A percentile compares a stretch with the other conserved stretches of the same genome.
phyloP scores from a whole-genome alignment of 352 stramenopile species.

The Phytophthora ohioensis region DNA sequence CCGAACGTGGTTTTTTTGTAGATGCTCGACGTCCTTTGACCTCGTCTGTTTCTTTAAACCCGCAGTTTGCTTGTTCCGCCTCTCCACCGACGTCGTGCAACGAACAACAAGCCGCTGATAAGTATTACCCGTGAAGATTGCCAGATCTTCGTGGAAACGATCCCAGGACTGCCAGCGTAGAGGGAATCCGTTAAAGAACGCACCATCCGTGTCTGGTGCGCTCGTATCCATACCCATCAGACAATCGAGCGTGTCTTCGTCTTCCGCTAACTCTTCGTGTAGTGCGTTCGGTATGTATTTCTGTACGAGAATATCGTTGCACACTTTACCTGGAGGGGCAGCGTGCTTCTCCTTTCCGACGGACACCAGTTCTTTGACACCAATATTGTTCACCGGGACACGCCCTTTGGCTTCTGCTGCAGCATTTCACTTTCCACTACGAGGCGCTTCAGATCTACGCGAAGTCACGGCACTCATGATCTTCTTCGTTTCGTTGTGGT shows the following conservation, averaged over 20 bases:
- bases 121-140: background rate
- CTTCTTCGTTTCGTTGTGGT: background rate
- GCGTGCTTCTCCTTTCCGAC: too few relatives aligned
- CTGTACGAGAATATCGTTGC: too few relatives aligned
- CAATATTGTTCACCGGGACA: too few relatives aligned
- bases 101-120: constrained; percentile 7
- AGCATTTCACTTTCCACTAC: background rate
- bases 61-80: constrained; percentile 3
- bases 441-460: too few relatives aligned
- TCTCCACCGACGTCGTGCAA: background rate
- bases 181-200: constrained; percentile 4
- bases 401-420: too few relatives aligned
- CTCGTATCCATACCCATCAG: constrained; percentile 1
- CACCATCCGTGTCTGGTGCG: background rate
- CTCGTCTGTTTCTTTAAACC: background rate
- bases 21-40: background rate
- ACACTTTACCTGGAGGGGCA: too few relatives aligned
- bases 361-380: too few relatives aligned
- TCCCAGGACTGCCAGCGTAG: constrained; percentile 4
- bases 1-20: too few relatives aligned
- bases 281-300: background rate
- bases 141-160: constrained; percentile 8
- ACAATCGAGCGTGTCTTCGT: background rate
- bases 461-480: background rate
- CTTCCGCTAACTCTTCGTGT: background rate